A percentile compares a stretch with the other conserved stretches of the same genome.
These are phyloP conservation scores for Mariannaea elegans DNA, from an alignment of 2,329 filamentous ascomycete genomes.

Conservation along the genomic window DNA sequence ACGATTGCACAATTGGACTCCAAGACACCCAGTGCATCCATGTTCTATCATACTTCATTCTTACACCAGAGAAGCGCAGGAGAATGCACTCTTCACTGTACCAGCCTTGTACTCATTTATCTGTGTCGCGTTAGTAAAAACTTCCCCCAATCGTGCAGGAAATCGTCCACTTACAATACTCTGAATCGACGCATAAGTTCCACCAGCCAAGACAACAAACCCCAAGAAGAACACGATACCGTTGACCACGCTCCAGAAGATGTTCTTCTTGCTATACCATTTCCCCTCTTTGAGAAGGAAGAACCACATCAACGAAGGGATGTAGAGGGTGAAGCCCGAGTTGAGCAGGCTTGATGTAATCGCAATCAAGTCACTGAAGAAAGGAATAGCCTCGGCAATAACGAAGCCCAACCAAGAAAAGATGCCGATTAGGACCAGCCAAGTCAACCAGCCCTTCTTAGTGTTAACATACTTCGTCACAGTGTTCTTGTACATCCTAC, in stretches of 20 bases:
- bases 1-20: not conserved
- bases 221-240: constrained; percentile 20
- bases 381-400: constrained; percentile 74
- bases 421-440: constrained; percentile 64
- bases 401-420: constrained; percentile 57
- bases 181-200: constrained; percentile 22
- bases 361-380: constrained; percentile 72
- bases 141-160: not conserved
- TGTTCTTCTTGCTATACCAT: constrained; percentile 23
- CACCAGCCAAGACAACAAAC: constrained; percentile 18
- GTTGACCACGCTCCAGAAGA: constrained; percentile 19
- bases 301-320: constrained; percentile 50
- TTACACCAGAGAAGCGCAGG: constrained; percentile 13
- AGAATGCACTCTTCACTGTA: constrained; percentile 14
- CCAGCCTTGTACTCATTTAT: constrained; percentile 17
- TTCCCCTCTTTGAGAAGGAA: constrained; percentile 42
- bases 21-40: not conserved
- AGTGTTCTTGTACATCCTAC: constrained; percentile 32
- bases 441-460: constrained; percentile 50
- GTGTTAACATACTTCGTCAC: constrained; percentile 31
- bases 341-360: constrained; percentile 57
- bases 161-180: constrained; percentile 22
- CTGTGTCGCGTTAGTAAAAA: not conserved
- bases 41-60: too few species aligned
- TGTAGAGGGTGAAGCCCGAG: constrained; percentile 50